Conservation (phyloP, 352 stramenopile genomes). For the Globisporangium barbulae region DNA sequence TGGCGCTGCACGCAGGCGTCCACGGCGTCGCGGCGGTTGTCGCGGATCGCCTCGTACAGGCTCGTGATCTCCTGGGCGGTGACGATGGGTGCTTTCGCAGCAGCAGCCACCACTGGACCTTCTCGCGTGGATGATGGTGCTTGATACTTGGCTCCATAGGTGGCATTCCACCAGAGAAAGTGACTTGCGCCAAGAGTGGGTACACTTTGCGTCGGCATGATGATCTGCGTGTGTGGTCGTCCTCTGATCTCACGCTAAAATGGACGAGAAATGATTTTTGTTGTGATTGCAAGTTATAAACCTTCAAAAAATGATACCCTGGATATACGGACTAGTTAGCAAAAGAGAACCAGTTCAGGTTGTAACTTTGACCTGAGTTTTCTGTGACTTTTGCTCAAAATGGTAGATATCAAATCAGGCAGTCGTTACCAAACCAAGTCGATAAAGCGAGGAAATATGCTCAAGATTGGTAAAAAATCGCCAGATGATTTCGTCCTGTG, state of each 20-base stretch:
- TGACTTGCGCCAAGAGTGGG: conserved; percentile 9
- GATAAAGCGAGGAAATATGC: neutral
- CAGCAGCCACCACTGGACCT: neutral
- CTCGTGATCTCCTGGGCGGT: conserved; percentile 1
- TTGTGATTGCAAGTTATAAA: neutral
- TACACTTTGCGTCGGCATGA: conserved; percentile 2
- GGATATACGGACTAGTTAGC: neutral
- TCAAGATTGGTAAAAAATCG: neutral
- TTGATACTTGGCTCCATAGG: conserved; percentile 15
- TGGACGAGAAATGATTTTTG: too few relatives aligned
- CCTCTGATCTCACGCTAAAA: neutral
- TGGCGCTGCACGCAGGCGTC: conserved; percentile 21
- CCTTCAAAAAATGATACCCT: neutral
- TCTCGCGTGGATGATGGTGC: neutral
- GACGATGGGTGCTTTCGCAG: neutral
- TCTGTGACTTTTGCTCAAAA: neutral
- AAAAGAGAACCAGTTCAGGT: neutral
- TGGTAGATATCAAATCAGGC: neutral
- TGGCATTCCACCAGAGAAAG: conserved; percentile 27
- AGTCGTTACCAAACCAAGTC: neutral
- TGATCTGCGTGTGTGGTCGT: neutral
- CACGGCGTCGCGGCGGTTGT: conserved; percentile 30
- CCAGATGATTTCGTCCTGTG: neutral
- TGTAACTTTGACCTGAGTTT: neutral
- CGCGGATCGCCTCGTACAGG: conserved; percentile 36